Base-by-base conservation (phyloP, 2,329 filamentous ascomycete species). In the Claviceps lovelessii region DNA sequence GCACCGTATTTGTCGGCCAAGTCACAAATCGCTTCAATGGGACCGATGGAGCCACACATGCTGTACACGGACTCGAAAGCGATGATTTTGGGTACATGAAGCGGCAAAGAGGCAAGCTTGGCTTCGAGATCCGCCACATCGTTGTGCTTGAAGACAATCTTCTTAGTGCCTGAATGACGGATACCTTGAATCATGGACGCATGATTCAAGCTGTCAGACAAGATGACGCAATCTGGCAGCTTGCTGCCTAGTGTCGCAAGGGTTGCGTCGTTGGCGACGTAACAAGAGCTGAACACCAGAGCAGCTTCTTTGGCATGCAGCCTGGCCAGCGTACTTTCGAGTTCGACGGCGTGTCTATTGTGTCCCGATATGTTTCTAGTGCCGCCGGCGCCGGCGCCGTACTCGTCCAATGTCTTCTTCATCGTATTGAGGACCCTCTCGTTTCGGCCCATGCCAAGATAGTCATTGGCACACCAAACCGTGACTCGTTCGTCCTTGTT, bases 111-210 rank as follows among this genome's bases (percentile, higher is more conserved):
- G 3, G 90, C 90, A 60, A 98, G 77, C 73, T 98, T 97, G 52
- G 82, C 82, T 74, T 98, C 93, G 17, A 98, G 76, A 64, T 98
- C 93, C 46, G 78, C 83, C n/a, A 97, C 72, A 64, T 98, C 90
- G 65, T 98, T 98, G 74, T 98, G 93, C 74, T 94, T 95, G 80
- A 97, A 98, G 31, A 98, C 91, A 71, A 97, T 80, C 78, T 98
- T 98, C 74, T 88, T 91, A 44, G 93, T 90, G 49, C 91, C 90
- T 10, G 91, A 97, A 72, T 98, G 93, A 48, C 93, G 88, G 64
- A 98, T 98, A 49, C 93, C 93, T 72, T 97, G 93, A 58, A 98
- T 98, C 93, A 98, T 98, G 6, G 91, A 97, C 13, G 93, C 93
- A 69, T 98, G 93, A 70, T 98, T 98, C 68, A 96, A 74, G 70